Base-by-base conservation (phyloP, 345 rosid genomes). In the Eucalyptus albens region DNA sequence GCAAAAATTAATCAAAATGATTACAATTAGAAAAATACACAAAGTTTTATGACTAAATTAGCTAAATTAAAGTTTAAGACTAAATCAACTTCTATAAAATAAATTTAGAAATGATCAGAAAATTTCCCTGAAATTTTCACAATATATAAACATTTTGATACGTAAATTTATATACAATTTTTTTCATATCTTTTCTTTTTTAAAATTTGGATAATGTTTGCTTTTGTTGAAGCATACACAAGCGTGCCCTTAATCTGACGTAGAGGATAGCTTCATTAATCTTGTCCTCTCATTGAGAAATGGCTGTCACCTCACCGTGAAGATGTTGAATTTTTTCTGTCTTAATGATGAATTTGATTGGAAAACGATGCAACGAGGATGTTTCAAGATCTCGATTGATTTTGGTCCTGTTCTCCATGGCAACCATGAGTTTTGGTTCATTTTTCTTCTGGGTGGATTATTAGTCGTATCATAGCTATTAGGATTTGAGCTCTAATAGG, bases 41-140 rank as follows among this genome's bases (percentile, higher is more conserved):
- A 67, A 67, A 67, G 4, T 4, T 15, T 67, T 67, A 67, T 15
- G 11, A n/a, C 0, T 67, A 15, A n/a, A 67, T 67, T n/a, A 16
- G 2, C 11, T n/a, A 67, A 67, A n/a, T 65, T 0, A 11, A 7
- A 67, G 2, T n/a, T 6, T 0, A 15, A 7, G 21, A 67, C 6
- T n/a, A 31, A n/a, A 67, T n/a, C 31, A 9, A n/a, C 69, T 27
- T 60, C 4, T 6, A 0, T 29, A 60, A 29, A 60, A 60, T 60
- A 27, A 27, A 29, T 27, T 60, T 27, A 60, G 31, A 27, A 60
- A 0, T 27, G 16, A 60, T 60, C 4, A 12, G 16, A 12, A 1
- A 60, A 60, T 60, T 27, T 27, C 2, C 15, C 1, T 3, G 31
- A 60, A 12, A 60, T 60, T 60, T 60, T 60, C 33, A 5, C 16